Evolutionary conservation across 257 asterid genomes (phyloP).

Genomic region (Sherardia arvensis): DNA sequence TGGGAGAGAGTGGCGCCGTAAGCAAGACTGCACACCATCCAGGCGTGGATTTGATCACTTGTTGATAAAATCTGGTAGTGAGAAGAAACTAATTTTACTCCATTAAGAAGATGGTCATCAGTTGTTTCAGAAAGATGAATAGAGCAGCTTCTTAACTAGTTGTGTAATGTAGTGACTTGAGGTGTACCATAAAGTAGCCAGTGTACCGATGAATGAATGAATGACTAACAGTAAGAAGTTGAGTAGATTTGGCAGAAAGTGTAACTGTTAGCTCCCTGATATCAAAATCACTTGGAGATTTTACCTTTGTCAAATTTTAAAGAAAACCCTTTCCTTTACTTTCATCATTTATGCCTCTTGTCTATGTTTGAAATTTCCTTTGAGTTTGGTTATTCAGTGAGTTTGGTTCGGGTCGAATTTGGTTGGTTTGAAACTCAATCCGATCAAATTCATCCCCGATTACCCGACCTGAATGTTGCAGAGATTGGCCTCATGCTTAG

Average conservation of each 20-base stretch:
- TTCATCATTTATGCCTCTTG: not conserved
- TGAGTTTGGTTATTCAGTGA: no score
- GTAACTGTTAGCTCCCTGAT: slow-evolving; percentile 3
- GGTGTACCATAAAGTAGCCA: slow-evolving; percentile 13
- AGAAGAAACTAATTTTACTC: slow-evolving; percentile 10
- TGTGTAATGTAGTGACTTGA: slow-evolving; percentile 9
- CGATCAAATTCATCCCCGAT: no score
- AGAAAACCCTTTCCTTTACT: slow-evolving; percentile 6
- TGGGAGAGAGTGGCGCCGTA: slow-evolving; percentile 49
- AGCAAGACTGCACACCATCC: slow-evolving; percentile 11
- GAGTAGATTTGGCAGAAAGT: slow-evolving; percentile 7
- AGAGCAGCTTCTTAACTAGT: slow-evolving; percentile 2
- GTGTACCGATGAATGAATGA: not conserved
- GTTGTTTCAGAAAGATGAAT: not conserved
- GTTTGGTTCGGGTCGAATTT: not conserved
- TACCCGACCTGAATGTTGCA: no score
- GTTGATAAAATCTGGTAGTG: not conserved
- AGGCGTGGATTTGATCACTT: not conserved
- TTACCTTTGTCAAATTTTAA: not conserved
- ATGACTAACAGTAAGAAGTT: slow-evolving; percentile 2
- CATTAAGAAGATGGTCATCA: not conserved
- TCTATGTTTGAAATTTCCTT: not conserved
- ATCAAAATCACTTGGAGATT: slow-evolving; percentile 2
- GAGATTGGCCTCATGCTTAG: not conserved
- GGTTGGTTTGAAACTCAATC: not conserved